Conservation (phyloP, 2,329 filamentous ascomycete genomes). For the Botryosphaeria dothidea region DNA sequence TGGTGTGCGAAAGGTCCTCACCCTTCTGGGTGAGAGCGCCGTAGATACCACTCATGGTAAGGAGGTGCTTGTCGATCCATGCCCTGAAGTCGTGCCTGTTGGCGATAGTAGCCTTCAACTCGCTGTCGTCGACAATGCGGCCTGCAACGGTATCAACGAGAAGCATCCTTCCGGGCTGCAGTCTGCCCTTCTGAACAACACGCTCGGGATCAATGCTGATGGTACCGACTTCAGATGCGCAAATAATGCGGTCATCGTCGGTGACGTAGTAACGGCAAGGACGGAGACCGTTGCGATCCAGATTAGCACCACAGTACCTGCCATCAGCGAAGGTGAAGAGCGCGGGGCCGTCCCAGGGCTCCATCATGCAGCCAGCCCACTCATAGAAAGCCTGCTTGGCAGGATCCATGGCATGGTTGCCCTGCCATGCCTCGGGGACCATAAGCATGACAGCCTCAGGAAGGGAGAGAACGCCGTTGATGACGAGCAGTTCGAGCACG, state of each 20-base stretch:
- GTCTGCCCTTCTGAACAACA: conserved; percentile 87
- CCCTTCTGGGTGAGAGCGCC: conserved; percentile 60
- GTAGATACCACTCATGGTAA: conserved; percentile 76
- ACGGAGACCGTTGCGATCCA: conserved; percentile 91
- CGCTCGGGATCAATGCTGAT: conserved; percentile 88
- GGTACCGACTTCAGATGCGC: conserved; percentile 93
- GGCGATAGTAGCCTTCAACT: conserved; percentile 88
- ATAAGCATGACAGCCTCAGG: conserved; percentile 98
- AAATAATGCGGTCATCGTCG: conserved; percentile 95
- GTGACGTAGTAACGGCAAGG: conserved; percentile 97
- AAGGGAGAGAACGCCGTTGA: conserved; percentile 92
- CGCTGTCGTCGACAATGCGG: conserved; percentile 90
- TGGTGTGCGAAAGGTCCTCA: conserved; percentile 65
- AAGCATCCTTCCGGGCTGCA: conserved; percentile 94
- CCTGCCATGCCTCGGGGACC: conserved; percentile 98
- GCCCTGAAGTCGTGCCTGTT: conserved; percentile 81
- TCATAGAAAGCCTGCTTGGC: conserved; percentile 97
- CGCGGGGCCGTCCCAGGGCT: conserved; percentile 96
- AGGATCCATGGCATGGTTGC: conserved; percentile 86
- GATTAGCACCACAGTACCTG: conserved; percentile 93
- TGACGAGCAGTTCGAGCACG: conserved; percentile 87
- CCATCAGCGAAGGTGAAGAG: conserved; percentile 97
- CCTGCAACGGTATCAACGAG: conserved; percentile 89
- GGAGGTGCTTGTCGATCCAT: conserved; percentile 84
- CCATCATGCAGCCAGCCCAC: conserved; percentile 98